Percentiles rank a stretch among this genome's conserved stretches.
These are phyloP conservation scores for Boletus rubroflammeus DNA, from an alignment of 768 basidiomycete species.

Conservation along the genomic window DNA sequence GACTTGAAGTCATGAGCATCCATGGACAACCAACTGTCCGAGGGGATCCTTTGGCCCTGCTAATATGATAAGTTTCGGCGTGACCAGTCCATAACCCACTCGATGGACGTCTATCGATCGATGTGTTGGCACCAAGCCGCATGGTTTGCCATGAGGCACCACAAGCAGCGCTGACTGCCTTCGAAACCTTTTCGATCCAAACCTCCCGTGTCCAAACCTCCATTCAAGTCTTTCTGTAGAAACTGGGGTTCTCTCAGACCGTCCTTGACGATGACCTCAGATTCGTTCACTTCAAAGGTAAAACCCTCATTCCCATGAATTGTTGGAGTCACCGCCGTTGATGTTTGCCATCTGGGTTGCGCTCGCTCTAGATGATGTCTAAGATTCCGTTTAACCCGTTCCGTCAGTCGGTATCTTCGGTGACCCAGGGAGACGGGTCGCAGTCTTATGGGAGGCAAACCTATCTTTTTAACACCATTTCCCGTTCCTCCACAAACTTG, in stretches of 20 bases:
- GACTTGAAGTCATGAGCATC: background rate
- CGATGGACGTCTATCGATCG: slow-evolving; percentile 10
- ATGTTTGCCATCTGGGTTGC: background rate
- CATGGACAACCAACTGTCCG: slow-evolving; percentile 6
- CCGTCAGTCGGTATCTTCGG: background rate
- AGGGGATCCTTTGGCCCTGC: slow-evolving; percentile 7
- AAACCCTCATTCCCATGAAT: background rate
- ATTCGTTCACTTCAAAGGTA: slow-evolving; percentile 12
- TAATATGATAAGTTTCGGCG: background rate
- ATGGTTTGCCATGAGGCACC: slow-evolving; percentile 26
- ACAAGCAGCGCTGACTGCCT: slow-evolving; percentile 11
- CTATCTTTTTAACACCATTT: background rate
- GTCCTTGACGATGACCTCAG: slow-evolving; percentile 8
- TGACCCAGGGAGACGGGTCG: background rate
- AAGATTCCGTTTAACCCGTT: background rate
- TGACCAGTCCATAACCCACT: background rate
- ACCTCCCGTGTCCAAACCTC: slow-evolving; percentile 2
- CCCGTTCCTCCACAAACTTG: slow-evolving; percentile 3
- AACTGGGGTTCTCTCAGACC: background rate
- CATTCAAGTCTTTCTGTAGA: slow-evolving; percentile 5
- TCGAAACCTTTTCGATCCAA: slow-evolving; percentile 1
- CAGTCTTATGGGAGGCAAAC: background rate
- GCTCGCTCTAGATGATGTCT: slow-evolving; percentile 5
- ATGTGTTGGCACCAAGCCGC: slow-evolving; percentile 5
- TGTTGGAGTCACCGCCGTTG: background rate